A percentile compares a stretch with the other conserved stretches of the same genome.
These are phyloP conservation scores for Jamesozyma rosinii DNA, from an alignment of 805 yeast species.

Conservation along the genomic window DNA sequence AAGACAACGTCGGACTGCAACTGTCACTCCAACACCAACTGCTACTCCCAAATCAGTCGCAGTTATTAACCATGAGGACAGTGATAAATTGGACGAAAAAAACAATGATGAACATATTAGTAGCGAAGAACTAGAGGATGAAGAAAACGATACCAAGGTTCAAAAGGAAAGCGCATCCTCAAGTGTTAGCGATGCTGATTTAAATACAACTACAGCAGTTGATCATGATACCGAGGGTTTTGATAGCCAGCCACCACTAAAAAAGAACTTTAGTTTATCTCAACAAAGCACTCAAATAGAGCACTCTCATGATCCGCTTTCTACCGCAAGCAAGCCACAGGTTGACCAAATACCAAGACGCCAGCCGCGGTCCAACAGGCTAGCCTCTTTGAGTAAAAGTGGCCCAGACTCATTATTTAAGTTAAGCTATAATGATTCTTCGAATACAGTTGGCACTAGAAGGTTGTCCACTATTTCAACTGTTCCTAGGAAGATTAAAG, in stretches of 20 bases:
- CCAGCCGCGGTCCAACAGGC: constrained; percentile 29
- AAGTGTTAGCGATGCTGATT: neutral
- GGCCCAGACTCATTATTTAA: constrained; percentile 30
- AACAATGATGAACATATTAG: constrained; percentile 1
- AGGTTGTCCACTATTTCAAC: constrained; percentile 21
- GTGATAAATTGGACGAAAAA: constrained; percentile 1
- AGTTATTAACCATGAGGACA: neutral
- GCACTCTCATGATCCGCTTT: neutral
- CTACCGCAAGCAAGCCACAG: neutral
- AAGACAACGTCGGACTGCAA: constrained; percentile 34
- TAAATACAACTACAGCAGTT: constrained; percentile 2
- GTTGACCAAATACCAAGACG: constrained; percentile 1
- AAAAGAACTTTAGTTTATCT: neutral
- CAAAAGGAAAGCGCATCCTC: constrained; percentile 1
- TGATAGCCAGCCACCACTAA: neutral
- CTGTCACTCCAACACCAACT: constrained; percentile 21
- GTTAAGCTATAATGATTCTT: constrained; percentile 11
- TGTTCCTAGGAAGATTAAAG: constrained; percentile 14
- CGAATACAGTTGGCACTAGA: constrained; percentile 4
- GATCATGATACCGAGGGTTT: neutral
- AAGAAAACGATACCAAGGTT: neutral
- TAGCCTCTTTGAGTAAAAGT: constrained; percentile 32
- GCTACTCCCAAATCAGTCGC: constrained; percentile 3
- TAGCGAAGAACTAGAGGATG: neutral
- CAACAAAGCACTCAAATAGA: constrained; percentile 2